phyloP scores from a whole-genome alignment of 768 basidiomycete species.

The Russula vinacea region DNA sequence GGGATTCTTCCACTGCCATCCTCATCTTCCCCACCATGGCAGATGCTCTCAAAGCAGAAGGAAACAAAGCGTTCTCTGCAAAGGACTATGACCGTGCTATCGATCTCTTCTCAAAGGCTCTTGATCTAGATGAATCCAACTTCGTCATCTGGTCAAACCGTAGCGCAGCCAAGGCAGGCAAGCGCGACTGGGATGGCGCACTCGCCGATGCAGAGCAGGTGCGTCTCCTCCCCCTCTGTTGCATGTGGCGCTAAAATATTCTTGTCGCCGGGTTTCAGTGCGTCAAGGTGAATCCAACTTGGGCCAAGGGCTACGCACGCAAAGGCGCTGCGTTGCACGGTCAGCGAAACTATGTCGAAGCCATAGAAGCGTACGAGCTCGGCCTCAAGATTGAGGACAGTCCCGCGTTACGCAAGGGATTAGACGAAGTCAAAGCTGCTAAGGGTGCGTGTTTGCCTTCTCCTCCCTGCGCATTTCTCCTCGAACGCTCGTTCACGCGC shows the following conservation, averaged over 20 bases:
- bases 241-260: neutral
- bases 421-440: slow-evolving; percentile 84
- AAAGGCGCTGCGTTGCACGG: slow-evolving; percentile 95
- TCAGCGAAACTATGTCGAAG: slow-evolving; percentile 70
- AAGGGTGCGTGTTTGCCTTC: slow-evolving; percentile 50
- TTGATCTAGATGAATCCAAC: slow-evolving; percentile 77
- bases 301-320: slow-evolving; percentile 88
- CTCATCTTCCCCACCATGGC: slow-evolving; percentile 18
- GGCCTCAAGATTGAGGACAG: slow-evolving; percentile 83
- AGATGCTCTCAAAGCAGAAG: slow-evolving; percentile 77
- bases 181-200: slow-evolving; percentile 71
- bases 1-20: neutral
- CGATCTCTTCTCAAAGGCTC: slow-evolving; percentile 76
- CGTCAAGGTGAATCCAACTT: slow-evolving; percentile 70
- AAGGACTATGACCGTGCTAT: slow-evolving; percentile 90
- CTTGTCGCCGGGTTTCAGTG: slow-evolving; percentile 49
- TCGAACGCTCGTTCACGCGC: neutral
- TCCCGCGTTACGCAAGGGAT: slow-evolving; percentile 77
- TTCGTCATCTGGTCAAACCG: slow-evolving; percentile 92
- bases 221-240: slow-evolving; percentile 29
- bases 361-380: slow-evolving; percentile 76
- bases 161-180: slow-evolving; percentile 86
- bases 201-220: slow-evolving; percentile 91
- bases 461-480: neutral
- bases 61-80: slow-evolving; percentile 93